Evolutionary conservation across 164 flowering plant genomes (phyloP), one percentile per base, ranked within the genome.

Genomic region (Dillenia suffruticosa): DNA sequence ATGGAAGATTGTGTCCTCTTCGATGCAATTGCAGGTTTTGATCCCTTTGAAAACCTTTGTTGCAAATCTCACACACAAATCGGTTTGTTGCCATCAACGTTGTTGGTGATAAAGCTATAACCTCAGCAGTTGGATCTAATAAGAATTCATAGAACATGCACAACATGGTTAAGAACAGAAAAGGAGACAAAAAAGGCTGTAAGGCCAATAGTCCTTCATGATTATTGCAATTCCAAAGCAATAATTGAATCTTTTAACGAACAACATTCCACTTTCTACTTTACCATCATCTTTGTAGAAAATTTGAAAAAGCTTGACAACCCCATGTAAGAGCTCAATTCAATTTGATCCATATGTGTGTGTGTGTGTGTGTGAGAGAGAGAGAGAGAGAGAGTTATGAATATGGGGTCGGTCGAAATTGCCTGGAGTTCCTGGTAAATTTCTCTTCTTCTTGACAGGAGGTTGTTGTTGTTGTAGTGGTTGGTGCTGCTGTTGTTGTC

Each of bases 401-500:
- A 44, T 24, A 66, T 8, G n/a, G 66, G 46, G 47, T 52, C 13
- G 56, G 22, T n/a, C 4, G 63, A 65, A 68, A 59, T 74, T 85
- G 73, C 96, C 96, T 80, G 96, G 96, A 63, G 82, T 90, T 79
- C 96, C 96, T 11, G 96, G 96, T 0, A 87, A 80, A 51, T 81
- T 90, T 56, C 96, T 71, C 63, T 86, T 90, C 89, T 84, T 87
- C 83, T 87, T 90, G 11, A 57, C 51, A 0, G 78, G 61, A 14
- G 49, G 70, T 46, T 64, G 76, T 15, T 59, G 72, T 17, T 52
- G 84, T 32, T 32, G 40, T 5, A 7, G 40, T 32, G 40, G 40
- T 32, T 32, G 40, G 40, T 32, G 40, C 44, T 56, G 67, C 58
- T 32, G 40, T 32, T 32, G 40, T 54, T 54, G 80, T 12, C 54